Base-by-base conservation (phyloP, 208 protist genomes). In the Acanthamoeba healyi region DNA sequence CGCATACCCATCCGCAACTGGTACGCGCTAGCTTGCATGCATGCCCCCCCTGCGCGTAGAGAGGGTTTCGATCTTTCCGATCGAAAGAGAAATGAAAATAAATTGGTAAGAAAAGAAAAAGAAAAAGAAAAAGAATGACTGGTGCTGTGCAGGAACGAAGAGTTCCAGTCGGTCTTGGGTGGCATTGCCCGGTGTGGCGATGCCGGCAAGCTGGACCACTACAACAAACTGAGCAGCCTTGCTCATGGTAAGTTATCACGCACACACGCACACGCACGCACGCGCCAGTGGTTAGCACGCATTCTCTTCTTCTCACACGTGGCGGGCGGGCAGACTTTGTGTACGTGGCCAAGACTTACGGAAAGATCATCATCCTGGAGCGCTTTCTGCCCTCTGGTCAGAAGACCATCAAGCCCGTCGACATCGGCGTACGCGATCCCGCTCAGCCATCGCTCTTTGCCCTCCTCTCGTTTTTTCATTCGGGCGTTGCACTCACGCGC, bases 351-450 rank as follows among this genome's bases (percentile, higher is more conserved):
- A 56, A 84, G 44, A 36, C 34, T 2, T 90, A 90, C 32, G 82
- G 82, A 5, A 90, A 90, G 36, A 90, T 90, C 38, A 90, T 90
- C 82, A 90, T 90, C 38, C 46, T 70, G 12, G 82, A 90, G 26
- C 82, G 82, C 46, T 90, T 90, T n/a, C 54, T 90, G 54, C 51
- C 44, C 29, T 42, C 56, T 4, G 29, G 26, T 7, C 82, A 90
- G 40, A 90, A 90, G 19, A 90, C 82, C 56, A 90, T 90, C 82
- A 90, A 90, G 38, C 82, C 82, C 14, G 56, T 70, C 82, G 58
- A 90, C 19, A 61, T 70, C 34, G 56, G 56, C 36, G 74, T 84
- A 84, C 19, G 61, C 29, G 9, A 22, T 22, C 61, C 61, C 61
- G 49, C 49, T 54, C 10, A 54, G 49, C 15, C 61, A 36, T 70